A percentile compares a stretch with the other conserved stretches of the same genome.
Evolutionary conservation across 192 early-diverging fungal genomes (phyloP).

Genomic region (Coemansia sp.): DNA sequence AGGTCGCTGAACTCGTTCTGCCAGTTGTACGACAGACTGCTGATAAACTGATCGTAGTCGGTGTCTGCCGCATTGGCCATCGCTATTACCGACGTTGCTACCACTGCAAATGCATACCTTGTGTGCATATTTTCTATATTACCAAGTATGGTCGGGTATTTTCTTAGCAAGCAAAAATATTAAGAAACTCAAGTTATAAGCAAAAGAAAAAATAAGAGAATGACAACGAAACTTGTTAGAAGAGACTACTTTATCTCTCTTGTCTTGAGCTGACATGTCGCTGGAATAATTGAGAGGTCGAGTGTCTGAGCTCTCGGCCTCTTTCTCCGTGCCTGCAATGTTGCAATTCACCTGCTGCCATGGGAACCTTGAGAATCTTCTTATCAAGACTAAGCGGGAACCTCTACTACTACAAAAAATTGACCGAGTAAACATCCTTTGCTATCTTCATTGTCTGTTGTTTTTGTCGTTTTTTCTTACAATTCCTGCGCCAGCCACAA

Average conservation of each 20-base stretch:
- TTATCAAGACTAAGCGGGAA: background rate
- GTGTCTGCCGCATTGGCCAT: constrained; percentile 1
- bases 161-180: no score
- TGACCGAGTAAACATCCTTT: no score
- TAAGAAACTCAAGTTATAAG: no score
- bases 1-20: constrained; percentile 47
- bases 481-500: no score
- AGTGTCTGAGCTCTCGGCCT: background rate
- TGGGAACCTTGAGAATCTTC: background rate
- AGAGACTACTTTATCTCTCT: background rate
- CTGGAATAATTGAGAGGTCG: background rate
- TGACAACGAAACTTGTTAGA: background rate
- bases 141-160: no score
- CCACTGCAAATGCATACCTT: background rate
- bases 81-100: background rate
- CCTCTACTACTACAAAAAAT: no score
- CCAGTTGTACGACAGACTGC: constrained; percentile 49
- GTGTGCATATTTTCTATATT: no score
- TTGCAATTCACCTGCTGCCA: background rate
- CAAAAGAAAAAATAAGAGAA: background rate
- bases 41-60: constrained; percentile 37
- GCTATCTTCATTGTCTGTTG: background rate
- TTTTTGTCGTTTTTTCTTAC: background rate
- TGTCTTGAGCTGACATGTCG: background rate
- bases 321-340: background rate